A percentile compares a stretch with the other conserved stretches of the same genome.
phyloP scores from a whole-genome alignment of 1,139 yeast species.

The Kluyveromyces sp. region DNA sequence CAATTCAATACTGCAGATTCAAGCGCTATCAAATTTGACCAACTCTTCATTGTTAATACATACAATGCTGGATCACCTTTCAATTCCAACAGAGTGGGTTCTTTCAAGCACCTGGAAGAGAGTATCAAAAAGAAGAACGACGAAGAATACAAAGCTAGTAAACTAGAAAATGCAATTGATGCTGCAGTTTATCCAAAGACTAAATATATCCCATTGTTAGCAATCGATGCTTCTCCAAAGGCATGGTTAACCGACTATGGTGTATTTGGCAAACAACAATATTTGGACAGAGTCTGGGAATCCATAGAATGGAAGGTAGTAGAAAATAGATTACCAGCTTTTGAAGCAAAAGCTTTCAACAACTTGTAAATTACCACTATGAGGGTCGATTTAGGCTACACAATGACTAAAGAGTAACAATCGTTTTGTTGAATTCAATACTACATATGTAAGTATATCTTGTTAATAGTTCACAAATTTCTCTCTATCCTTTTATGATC shows the following conservation, averaged over 20 bases:
- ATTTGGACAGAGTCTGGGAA: constrained; percentile 64
- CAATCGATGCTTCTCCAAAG: constrained; percentile 65
- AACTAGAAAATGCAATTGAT: constrained; percentile 17
- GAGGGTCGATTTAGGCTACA: no score
- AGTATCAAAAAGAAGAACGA: constrained; percentile 19
- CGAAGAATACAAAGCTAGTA: constrained; percentile 13
- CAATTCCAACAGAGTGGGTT: constrained; percentile 27
- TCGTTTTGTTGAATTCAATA: background rate
- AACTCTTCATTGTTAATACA: constrained; percentile 62
- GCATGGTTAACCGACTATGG: constrained; percentile 67
- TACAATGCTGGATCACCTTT: constrained; percentile 66
- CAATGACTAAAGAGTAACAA: no score
- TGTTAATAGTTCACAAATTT: background rate
- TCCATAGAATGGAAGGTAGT: constrained; percentile 67
- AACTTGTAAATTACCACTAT: background rate
- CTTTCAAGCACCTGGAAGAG: constrained; percentile 28
- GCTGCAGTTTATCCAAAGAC: constrained; percentile 17
- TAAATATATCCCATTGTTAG: constrained; percentile 53
- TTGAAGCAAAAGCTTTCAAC: constrained; percentile 1
- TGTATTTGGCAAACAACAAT: constrained; percentile 59
- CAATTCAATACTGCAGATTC: constrained; percentile 29
- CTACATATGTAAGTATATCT: background rate
- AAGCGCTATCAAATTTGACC: constrained; percentile 33
- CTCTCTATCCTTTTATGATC: background rate
- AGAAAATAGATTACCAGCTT: constrained; percentile 47